These are phyloP conservation scores for Trypanosoma congolense DNA, from an alignment of 208 protist genomes.

Conservation along the genomic window DNA sequence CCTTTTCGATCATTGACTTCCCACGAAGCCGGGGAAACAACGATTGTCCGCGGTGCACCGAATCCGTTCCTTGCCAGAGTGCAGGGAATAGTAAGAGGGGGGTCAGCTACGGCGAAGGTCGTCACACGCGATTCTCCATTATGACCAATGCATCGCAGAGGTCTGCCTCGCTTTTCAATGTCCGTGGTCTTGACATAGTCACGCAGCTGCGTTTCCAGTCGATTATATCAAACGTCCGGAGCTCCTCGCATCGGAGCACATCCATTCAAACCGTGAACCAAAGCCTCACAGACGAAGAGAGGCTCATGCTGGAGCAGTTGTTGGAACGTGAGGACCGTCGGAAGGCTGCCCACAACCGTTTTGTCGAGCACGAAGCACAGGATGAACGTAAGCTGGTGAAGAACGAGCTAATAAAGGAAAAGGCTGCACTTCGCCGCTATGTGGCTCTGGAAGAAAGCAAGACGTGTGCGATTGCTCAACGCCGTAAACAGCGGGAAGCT, in stretches of 20 bases:
- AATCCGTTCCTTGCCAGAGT: neutral
- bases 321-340: slow-evolving; percentile 50
- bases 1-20: no score
- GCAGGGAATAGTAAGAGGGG: neutral
- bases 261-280: neutral
- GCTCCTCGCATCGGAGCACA: slow-evolving; percentile 32
- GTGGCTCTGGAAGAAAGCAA: slow-evolving; percentile 15
- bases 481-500: slow-evolving; percentile 16
- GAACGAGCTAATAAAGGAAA: slow-evolving; percentile 40
- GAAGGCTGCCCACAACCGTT: slow-evolving; percentile 30
- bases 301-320: slow-evolving; percentile 46
- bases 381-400: slow-evolving; percentile 29
- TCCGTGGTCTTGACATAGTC: neutral
- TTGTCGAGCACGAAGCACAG: slow-evolving; percentile 23
- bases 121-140: slow-evolving; percentile 17
- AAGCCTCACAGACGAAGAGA: slow-evolving; percentile 44
- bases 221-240: slow-evolving; percentile 34
- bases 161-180: neutral
- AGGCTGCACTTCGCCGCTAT: slow-evolving; percentile 21
- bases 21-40: no score
- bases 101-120: neutral
- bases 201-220: slow-evolving; percentile 30
- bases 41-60: neutral
- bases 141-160: neutral
- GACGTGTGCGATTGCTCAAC: slow-evolving; percentile 16